phyloP scores from a whole-genome alignment of 352 stramenopile species.

The Pythium volutum region DNA sequence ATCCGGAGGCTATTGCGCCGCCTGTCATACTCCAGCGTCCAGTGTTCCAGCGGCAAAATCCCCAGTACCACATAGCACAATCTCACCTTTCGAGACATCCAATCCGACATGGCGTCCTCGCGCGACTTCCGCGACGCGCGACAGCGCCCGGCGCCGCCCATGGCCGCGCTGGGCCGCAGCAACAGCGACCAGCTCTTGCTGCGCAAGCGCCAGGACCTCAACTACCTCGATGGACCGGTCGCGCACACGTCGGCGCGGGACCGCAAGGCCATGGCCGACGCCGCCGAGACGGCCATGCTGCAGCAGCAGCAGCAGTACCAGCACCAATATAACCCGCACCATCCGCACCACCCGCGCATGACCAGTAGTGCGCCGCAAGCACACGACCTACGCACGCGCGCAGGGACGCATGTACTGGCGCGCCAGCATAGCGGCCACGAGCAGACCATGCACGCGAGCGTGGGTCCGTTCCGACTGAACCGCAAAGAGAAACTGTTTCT shows the following conservation, averaged over 20 bases:
- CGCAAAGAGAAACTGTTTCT: conserved; percentile 44
- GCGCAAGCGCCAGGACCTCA: conserved; percentile 20
- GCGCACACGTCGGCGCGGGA: conserved; percentile 6
- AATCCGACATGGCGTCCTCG: conserved; percentile 7
- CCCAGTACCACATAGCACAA: neutral
- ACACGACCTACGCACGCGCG: neutral
- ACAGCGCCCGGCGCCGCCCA: neutral
- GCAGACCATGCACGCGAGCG: neutral
- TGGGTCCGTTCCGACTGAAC: conserved; percentile 12
- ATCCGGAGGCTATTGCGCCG: neutral
- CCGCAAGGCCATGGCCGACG: conserved; percentile 23
- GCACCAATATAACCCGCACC: neutral
- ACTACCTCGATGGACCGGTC: conserved; percentile 18
- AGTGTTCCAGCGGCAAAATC: neutral
- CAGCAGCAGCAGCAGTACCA: neutral
- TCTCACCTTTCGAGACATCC: neutral
- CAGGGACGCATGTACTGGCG: conserved; percentile 8
- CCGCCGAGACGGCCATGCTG: conserved; percentile 13
- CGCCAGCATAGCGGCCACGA: conserved; percentile 9
- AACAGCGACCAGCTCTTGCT: conserved; percentile 24
- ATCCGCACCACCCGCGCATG: neutral
- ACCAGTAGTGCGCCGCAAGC: neutral
- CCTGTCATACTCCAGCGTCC: conserved; percentile 9
- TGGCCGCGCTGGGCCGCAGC: conserved; percentile 15
- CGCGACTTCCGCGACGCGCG: neutral